Conservation (phyloP, 164 flowering plant genomes). For the Liquidambar formosana region DNA sequence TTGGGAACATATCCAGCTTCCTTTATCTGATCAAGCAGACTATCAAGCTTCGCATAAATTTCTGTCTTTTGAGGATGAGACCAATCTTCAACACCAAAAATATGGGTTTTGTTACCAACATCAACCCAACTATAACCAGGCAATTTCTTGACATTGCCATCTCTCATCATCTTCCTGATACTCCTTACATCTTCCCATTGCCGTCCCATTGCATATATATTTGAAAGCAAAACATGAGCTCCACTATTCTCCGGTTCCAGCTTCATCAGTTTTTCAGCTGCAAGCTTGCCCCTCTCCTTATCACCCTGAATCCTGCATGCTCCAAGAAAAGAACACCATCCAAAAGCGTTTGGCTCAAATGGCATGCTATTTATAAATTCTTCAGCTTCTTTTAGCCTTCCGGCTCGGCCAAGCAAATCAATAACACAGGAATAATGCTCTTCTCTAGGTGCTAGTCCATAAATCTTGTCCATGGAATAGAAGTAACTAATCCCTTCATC, state of each 20-base stretch:
- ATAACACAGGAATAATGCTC: constrained; percentile 64
- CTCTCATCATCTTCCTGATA: constrained; percentile 48
- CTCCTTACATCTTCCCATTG: constrained; percentile 53
- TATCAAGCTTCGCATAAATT: constrained; percentile 50
- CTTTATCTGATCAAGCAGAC: constrained; percentile 36
- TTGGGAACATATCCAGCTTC: constrained; percentile 47
- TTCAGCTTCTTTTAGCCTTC: constrained; percentile 50
- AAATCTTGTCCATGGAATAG: constrained; percentile 34
- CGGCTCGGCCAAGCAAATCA: constrained; percentile 54
- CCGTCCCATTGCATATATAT: constrained; percentile 41
- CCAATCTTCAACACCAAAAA: constrained; percentile 55
- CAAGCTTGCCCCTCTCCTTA: constrained; percentile 42
- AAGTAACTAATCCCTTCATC: constrained; percentile 53
- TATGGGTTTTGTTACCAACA: constrained; percentile 45
- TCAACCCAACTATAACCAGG: constrained; percentile 69
- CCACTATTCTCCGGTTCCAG: constrained; percentile 58
- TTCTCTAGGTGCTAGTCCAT: constrained; percentile 37
- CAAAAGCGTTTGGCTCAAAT: constrained; percentile 49
- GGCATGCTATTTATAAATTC: constrained; percentile 49
- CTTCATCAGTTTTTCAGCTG: constrained; percentile 47
- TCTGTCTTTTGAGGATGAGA: constrained; percentile 46
- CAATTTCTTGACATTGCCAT: constrained; percentile 47
- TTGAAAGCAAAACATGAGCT: constrained; percentile 46
- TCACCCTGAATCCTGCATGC: constrained; percentile 52
- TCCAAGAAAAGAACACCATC: constrained; percentile 56